phyloP scores from a whole-genome alignment of 2,329 filamentous ascomycete genomes.

The Venturiaceae sp. region DNA sequence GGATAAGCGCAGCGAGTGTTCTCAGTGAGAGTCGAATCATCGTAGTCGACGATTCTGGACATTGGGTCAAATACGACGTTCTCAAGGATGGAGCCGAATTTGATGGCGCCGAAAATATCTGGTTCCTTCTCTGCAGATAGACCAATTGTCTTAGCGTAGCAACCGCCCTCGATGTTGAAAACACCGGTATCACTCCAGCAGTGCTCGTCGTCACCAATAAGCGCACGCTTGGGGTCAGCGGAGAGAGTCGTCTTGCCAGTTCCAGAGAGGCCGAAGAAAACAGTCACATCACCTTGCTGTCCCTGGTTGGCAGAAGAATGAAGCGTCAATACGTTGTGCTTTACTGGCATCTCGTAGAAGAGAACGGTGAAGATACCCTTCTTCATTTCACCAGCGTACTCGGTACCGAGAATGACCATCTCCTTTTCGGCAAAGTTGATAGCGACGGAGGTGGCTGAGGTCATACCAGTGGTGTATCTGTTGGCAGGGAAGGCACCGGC shows the following conservation, averaged over 20 bases:
- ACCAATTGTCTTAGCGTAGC: constrained; percentile 98
- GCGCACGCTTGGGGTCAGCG: constrained; percentile 86
- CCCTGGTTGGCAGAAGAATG: constrained; percentile 99
- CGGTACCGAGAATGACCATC: constrained; percentile 99
- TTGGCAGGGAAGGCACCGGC: constrained; percentile 97
- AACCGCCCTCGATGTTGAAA: constrained; percentile 99
- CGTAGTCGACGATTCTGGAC: constrained; percentile 88
- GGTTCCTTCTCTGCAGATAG: constrained; percentile 98
- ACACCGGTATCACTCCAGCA: constrained; percentile 96
- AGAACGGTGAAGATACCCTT: constrained; percentile 98
- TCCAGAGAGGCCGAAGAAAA: constrained; percentile 98
- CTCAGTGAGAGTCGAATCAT: constrained; percentile 89
- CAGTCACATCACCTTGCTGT: constrained; percentile 85
- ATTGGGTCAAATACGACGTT: constrained; percentile 95
- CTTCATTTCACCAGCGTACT: constrained; percentile 97
- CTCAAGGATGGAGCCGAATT: constrained; percentile 93
- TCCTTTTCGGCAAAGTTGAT: constrained; percentile 99
- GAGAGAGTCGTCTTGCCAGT: constrained; percentile 98
- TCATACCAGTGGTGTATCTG: constrained; percentile 97
- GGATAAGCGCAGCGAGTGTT: constrained; percentile 97
- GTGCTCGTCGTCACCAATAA: constrained; percentile 99
- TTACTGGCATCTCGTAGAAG: constrained; percentile 99
- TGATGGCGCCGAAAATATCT: constrained; percentile 93
- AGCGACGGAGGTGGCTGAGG: constrained; percentile 90
- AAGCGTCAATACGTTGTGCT: constrained; percentile 96